A percentile compares a stretch with the other conserved stretches of the same genome.
Evolutionary conservation across 169 alveolate genomes (phyloP).

Genomic region (Cryptosporidium baileyi): DNA sequence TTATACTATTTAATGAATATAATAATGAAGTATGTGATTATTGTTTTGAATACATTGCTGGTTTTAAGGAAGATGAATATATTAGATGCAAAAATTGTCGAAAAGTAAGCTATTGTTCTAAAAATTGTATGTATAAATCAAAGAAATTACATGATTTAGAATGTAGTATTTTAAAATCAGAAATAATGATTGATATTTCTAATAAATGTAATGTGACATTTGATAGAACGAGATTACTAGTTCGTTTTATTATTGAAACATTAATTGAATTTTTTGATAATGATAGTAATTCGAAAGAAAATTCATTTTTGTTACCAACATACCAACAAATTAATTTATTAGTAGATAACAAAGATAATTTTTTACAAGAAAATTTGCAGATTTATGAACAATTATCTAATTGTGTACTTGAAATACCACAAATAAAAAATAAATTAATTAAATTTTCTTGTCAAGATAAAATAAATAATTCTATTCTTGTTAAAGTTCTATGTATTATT

Average conservation of each 20-base stretch:
- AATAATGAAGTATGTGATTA: not conserved
- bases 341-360: not conserved
- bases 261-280: not conserved
- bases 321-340: not conserved
- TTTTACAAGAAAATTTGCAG: not conserved
- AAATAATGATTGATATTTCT: not conserved
- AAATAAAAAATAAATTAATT: not conserved
- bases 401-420: conserved; percentile 8
- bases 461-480: not conserved
- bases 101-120: conserved; percentile 20
- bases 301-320: not conserved
- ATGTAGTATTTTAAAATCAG: not conserved
- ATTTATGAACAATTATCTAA: not conserved
- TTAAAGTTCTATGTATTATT: conserved; percentile 21
- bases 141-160: conserved; percentile 3
- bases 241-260: conserved; percentile 3
- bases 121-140: not conserved
- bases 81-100: conserved; percentile 8
- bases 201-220: conserved; percentile 7
- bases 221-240: conserved; percentile 14
- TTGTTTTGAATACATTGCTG: conserved; percentile 13
- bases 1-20: conserved; percentile 3
- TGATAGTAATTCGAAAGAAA: not conserved
- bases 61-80: not conserved
- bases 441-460: not conserved